phyloP scores from a whole-genome alignment of 441 rosid species.

The Adansonia rubrostipa region DNA sequence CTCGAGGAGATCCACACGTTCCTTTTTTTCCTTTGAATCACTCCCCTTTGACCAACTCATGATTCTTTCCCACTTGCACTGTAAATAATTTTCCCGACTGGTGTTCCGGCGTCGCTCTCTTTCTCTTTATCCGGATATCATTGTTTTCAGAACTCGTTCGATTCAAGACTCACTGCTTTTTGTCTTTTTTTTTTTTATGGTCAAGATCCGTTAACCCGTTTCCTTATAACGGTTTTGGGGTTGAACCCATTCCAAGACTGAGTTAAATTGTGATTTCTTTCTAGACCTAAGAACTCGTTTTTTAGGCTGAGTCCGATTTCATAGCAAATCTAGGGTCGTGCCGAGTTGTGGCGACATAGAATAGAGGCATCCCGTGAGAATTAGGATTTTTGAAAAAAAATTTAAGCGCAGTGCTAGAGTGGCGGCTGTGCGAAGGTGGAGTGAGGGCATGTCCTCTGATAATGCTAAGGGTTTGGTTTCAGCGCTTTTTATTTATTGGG shows the following conservation, averaged over 20 bases:
- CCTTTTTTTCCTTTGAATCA: neutral
- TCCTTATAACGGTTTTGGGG: neutral
- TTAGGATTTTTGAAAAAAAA: neutral
- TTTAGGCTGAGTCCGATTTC: neutral
- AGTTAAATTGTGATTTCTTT: neutral
- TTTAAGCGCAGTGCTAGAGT: neutral
- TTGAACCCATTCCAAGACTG: neutral
- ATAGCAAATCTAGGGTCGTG: neutral
- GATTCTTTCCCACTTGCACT: neutral
- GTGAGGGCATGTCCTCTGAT: slow-evolving; percentile 58
- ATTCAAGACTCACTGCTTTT: too few species aligned
- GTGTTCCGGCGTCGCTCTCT: too few species aligned
- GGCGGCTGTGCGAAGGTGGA: slow-evolving; percentile 38
- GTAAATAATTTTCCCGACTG: neutral
- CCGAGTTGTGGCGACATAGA: neutral
- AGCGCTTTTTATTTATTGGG: slow-evolving; percentile 58
- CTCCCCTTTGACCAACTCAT: neutral
- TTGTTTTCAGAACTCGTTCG: too few species aligned
- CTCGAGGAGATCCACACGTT: neutral
- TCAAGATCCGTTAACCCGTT: neutral
- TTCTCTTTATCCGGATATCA: too few species aligned
- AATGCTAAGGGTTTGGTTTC: slow-evolving; percentile 60
- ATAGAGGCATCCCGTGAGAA: neutral
- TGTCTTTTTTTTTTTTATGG: neutral
- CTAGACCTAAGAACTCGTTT: slow-evolving; percentile 17